Evolutionary conservation across 257 asterid species (phyloP).

Genomic region (Solanum dulcamara): DNA sequence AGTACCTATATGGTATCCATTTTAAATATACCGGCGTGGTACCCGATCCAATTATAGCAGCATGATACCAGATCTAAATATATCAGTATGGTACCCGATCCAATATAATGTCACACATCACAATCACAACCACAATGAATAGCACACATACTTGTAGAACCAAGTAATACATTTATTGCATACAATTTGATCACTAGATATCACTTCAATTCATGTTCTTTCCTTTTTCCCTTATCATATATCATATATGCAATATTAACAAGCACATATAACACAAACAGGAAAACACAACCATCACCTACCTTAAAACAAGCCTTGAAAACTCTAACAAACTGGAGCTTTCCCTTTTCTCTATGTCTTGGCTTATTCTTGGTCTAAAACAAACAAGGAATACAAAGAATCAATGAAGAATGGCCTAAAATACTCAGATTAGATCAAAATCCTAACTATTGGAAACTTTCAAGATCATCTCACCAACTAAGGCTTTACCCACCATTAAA

Average conservation of each 20-base stretch:
- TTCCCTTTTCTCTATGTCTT: too few species aligned
- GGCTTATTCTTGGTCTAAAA: too few species aligned
- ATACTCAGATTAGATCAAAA: too few species aligned
- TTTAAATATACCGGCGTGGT: background rate
- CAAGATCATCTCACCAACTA: background rate
- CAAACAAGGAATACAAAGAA: background rate
- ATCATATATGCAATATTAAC: too few species aligned
- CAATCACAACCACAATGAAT: too few species aligned
- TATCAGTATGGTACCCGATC: background rate
- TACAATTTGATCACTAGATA: too few species aligned
- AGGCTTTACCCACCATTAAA: background rate
- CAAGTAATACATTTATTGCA: too few species aligned
- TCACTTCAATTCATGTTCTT: background rate
- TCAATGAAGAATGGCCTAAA: background rate
- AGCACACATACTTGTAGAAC: too few species aligned
- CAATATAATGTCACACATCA: too few species aligned
- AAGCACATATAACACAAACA: background rate
- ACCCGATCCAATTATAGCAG: background rate
- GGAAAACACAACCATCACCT: background rate
- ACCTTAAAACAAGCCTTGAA: background rate
- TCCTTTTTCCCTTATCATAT: too few species aligned
- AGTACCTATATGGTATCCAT: background rate
- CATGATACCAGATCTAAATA: too few species aligned
- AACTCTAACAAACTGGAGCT: background rate
- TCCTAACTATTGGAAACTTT: background rate